Base-by-base conservation (phyloP, 768 basidiomycete species). In the Suillus subalutaceus region DNA sequence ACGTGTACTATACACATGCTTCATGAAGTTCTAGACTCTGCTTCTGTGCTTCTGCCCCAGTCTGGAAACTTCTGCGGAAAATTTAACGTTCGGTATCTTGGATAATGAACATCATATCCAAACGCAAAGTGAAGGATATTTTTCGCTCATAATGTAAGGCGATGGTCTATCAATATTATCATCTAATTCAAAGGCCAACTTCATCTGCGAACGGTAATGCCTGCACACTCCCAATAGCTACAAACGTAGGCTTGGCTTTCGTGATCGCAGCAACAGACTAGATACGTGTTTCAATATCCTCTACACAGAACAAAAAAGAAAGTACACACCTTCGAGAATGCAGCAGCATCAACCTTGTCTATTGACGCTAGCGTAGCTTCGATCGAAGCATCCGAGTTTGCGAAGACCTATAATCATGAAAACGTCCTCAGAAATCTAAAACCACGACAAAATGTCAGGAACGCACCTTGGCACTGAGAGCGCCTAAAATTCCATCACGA, bases 201-300 rank as follows among this genome's bases (percentile, higher is more conserved):
- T 94, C 93, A 72, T 95, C 93, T 70, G 88, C 86, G 74, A 90
- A 90, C 16, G 97, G 97, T 58, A 99, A 84, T 38, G 85, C 73
- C 71, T 83, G 79, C 69, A 89, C 79, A 74, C 97, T 88, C 55
- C 96, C 97, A 59, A 98, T 84, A 13, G 89, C 91, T 48, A 98
- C 94, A 70, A 85, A 94, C 32, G 94, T 96, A 23, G 96, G 93
- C 80, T 94, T 92, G 70, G 82, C 78, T 75, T 88, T 86, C 73
- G 92, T 78, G 55, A 97, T 84, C 44, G 85, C 77, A 4, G 89
- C 81, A 55, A 88, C 85, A 60, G 88, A 85, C 93, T 93, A 66
- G 4, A 55, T 66, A 58, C 64, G 53, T 43, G 44, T 16, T 40
- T 50, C n/a, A 15, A 65, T 9, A 63, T 23, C 37, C 23, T 37